Base-by-base conservation (phyloP, 441 rosid genomes). In the Macaranga tanarius region DNA sequence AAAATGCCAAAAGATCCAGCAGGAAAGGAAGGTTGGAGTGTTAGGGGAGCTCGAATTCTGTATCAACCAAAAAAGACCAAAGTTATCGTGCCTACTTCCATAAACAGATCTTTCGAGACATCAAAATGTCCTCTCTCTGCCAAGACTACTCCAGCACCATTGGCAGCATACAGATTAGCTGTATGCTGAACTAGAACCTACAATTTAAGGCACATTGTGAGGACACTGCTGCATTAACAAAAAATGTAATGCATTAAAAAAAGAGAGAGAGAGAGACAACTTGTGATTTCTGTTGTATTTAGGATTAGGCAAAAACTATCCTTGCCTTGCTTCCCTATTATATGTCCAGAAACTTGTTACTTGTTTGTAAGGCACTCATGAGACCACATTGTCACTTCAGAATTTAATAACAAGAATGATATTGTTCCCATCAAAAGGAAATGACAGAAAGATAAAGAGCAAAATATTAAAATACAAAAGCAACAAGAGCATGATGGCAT, bases 71-170 rank as follows among this genome's bases (percentile, higher is more conserved):
- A 62, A 62, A 68, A 48, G 62, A 66, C 75, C 28, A 22, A 61
- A 55, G 74, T 55, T 40, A 64, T 67, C 63, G 50, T 64, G 76
- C 86, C 77, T 75, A 81, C 99, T 90, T 93, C 97, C 12, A 96
- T 89, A 83, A 96, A 96, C 65, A 96, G 83, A 85, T 96, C 99
- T 75, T 94, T 96, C 54, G 99, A 90, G 75, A 96, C 96, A 81
- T 96, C 97, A 65, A 96, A 96, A 52, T 93, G 95, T 42, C 98
- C 97, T 84, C 88, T 96, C 86, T 96, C 99, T 61, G 99, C 99
- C 81, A 93, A 85, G 82, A 96, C 88, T 47, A 96, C 90, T 78
- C 92, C 98, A 72, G 99, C 97, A 67, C 99, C 98, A 78, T 96
- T 93, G 78, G 99, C 99, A 79, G 97, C 99, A 84, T 90, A 96